phyloP scores from a whole-genome alignment of 2,329 filamentous ascomycete genomes.

The Neurospora crassa region DNA sequence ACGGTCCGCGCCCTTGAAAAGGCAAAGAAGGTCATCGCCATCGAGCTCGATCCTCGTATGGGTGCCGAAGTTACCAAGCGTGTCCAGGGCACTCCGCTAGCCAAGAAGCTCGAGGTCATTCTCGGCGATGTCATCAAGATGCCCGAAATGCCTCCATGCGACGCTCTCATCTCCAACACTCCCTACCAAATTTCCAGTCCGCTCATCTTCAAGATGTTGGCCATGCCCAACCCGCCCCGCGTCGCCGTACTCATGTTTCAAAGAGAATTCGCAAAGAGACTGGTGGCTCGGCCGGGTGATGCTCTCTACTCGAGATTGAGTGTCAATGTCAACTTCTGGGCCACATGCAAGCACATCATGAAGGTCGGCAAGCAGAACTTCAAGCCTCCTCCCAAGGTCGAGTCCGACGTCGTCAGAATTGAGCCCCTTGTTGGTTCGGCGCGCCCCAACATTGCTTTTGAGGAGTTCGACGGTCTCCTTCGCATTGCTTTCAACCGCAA shows the following conservation, averaged over 20 bases:
- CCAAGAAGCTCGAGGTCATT: conserved; percentile 77
- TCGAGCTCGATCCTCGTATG: conserved; percentile 95
- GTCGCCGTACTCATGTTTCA: conserved; percentile 79
- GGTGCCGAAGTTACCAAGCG: conserved; percentile 87
- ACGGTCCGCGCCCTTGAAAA: conserved; percentile 84
- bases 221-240: conserved; percentile 70
- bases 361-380: conserved; percentile 97
- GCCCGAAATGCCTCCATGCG: conserved; percentile 43
- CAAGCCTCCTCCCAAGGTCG: conserved; percentile 86
- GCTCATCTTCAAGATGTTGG: conserved; percentile 77
- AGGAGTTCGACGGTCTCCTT: conserved; percentile 84
- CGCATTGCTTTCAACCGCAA: conserved; percentile 74
- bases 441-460: conserved; percentile 79
- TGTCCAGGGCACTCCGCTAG: conserved; percentile 79
- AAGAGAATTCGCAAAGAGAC: conserved; percentile 82
- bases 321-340: conserved; percentile 90
- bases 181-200: conserved; percentile 79
- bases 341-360: conserved; percentile 57
- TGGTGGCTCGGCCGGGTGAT: conserved; percentile 64
- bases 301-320: conserved; percentile 82
- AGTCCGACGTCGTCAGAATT: conserved; percentile 31
- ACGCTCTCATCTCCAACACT: conserved; percentile 72
- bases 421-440: conserved; percentile 45
- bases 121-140: conserved; percentile 93
- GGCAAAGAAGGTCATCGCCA: conserved; percentile 65